Percentiles rank a stretch among this genome's conserved stretches.
phyloP scores from a whole-genome alignment of 345 rosid genomes.

The Aquilaria sinensis region DNA sequence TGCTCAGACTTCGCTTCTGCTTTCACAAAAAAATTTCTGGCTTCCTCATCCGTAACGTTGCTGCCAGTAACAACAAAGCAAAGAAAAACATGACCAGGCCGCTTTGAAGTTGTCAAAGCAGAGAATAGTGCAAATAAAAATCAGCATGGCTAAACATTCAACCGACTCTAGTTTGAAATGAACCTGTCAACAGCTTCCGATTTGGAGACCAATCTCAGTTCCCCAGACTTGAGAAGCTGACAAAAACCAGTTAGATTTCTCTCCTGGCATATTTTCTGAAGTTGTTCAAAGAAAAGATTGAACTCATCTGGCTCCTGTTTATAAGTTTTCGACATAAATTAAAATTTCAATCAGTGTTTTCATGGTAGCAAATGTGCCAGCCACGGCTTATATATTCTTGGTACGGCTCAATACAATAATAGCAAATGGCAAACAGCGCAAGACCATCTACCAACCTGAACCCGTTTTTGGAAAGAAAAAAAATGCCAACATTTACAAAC shows the following conservation, averaged over 20 bases:
- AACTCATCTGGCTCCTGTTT: slow-evolving; percentile 79
- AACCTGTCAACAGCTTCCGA: slow-evolving; percentile 90
- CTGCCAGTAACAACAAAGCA: slow-evolving; percentile 31
- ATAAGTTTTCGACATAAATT: background rate
- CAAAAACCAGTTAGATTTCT: slow-evolving; percentile 32
- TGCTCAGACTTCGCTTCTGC: slow-evolving; percentile 25
- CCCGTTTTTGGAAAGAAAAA: background rate
- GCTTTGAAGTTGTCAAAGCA: background rate
- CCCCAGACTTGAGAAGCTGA: slow-evolving; percentile 39
- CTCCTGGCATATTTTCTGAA: slow-evolving; percentile 33
- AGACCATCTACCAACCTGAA: too few species aligned
- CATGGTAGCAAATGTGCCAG: background rate
- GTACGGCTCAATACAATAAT: too few species aligned
- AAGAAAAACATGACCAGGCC: slow-evolving; percentile 9
- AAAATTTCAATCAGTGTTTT: background rate
- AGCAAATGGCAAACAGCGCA: too few species aligned
- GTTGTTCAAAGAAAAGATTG: slow-evolving; percentile 50
- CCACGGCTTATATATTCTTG: too few species aligned
- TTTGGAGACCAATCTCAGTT: slow-evolving; percentile 56
- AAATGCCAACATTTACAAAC: background rate
- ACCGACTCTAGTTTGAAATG: background rate
- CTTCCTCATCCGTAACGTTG: slow-evolving; percentile 61
- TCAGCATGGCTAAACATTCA: background rate
- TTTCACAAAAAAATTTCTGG: slow-evolving; percentile 35
- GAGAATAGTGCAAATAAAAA: background rate